A percentile compares a stretch with the other conserved stretches of the same genome.
Evolutionary conservation across 164 flowering plant genomes (phyloP).

Genomic region (Vitis cinerea): DNA sequence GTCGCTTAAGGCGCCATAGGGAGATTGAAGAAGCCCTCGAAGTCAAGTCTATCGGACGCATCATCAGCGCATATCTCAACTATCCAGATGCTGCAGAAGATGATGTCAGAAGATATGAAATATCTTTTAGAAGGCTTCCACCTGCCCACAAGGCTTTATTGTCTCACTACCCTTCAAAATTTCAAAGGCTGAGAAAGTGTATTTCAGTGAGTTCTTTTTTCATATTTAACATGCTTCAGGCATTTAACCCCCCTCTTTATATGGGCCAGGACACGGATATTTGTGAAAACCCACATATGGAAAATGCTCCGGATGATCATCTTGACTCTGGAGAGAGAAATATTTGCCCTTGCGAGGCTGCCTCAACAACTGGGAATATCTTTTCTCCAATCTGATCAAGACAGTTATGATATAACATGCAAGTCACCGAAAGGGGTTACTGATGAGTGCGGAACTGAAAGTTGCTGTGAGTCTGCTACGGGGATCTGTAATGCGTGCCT

Average conservation of each 20-base stretch:
- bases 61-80: slow-evolving; percentile 90
- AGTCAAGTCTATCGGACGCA: slow-evolving; percentile 81
- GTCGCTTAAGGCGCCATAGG: slow-evolving; percentile 29
- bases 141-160: slow-evolving; percentile 79
- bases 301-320: slow-evolving; percentile 22
- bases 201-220: slow-evolving; percentile 68
- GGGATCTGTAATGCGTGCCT: slow-evolving; percentile 24
- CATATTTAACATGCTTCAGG: slow-evolving; percentile 91
- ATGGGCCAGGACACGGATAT: slow-evolving; percentile 68
- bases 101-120: slow-evolving; percentile 78
- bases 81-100: slow-evolving; percentile 87
- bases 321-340: slow-evolving; percentile 23
- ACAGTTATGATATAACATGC: slow-evolving; percentile 16
- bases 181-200: slow-evolving; percentile 79
- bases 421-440: slow-evolving; percentile 14
- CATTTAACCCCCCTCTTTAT: slow-evolving; percentile 92
- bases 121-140: slow-evolving; percentile 69
- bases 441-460: slow-evolving; percentile 36
- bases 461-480: slow-evolving; percentile 14
- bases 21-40: slow-evolving; percentile 86
- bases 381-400: slow-evolving; percentile 23
- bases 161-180: slow-evolving; percentile 66
- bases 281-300: slow-evolving; percentile 38
- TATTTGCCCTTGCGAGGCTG: slow-evolving; percentile 26
- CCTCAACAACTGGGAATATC: slow-evolving; percentile 26